Conservation (phyloP, 1,139 yeast species). For the Geotrichum candidum region DNA sequence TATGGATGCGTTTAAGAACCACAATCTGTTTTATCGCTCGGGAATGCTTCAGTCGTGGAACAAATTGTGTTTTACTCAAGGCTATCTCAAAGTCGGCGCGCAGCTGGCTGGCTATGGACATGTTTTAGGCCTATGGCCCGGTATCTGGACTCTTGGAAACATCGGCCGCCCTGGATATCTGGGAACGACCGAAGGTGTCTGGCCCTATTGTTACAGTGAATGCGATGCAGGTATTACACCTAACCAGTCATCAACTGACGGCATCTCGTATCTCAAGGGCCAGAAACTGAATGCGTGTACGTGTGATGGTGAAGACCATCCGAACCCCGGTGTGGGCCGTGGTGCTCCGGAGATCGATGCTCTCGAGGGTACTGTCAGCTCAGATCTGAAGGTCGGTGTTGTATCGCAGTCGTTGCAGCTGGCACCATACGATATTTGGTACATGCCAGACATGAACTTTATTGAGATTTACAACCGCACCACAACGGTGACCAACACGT, state of each 20-base stretch:
- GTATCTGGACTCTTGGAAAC: slow-evolving; percentile 84
- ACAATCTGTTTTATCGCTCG: slow-evolving; percentile 66
- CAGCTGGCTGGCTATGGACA: slow-evolving; percentile 65
- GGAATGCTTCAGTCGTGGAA: slow-evolving; percentile 89
- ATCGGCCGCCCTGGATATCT: slow-evolving; percentile 77
- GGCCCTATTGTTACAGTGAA: slow-evolving; percentile 80
- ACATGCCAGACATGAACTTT: slow-evolving; percentile 70
- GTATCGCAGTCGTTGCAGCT: slow-evolving; percentile 79
- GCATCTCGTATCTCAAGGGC: slow-evolving; percentile 72
- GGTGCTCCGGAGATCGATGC: slow-evolving; percentile 91
- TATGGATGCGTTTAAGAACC: slow-evolving; percentile 69
- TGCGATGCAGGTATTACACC: slow-evolving; percentile 89
- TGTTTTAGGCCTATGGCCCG: slow-evolving; percentile 81
- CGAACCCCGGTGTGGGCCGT: slow-evolving; percentile 71
- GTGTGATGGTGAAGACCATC: slow-evolving; percentile 72
- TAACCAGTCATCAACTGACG: slow-evolving; percentile 80
- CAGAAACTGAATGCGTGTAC: slow-evolving; percentile 65
- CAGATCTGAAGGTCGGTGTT: slow-evolving; percentile 44
- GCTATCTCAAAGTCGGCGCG: slow-evolving; percentile 62
- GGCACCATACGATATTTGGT: slow-evolving; percentile 87
- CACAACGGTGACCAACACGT: slow-evolving; percentile 64
- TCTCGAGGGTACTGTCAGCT: slow-evolving; percentile 61
- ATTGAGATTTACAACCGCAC: slow-evolving; percentile 56
- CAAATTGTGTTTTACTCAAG: slow-evolving; percentile 73
- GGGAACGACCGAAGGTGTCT: slow-evolving; percentile 76